These are phyloP conservation scores for Podaxis sp. DNA, from an alignment of 768 basidiomycete genomes.

Conservation along the genomic window DNA sequence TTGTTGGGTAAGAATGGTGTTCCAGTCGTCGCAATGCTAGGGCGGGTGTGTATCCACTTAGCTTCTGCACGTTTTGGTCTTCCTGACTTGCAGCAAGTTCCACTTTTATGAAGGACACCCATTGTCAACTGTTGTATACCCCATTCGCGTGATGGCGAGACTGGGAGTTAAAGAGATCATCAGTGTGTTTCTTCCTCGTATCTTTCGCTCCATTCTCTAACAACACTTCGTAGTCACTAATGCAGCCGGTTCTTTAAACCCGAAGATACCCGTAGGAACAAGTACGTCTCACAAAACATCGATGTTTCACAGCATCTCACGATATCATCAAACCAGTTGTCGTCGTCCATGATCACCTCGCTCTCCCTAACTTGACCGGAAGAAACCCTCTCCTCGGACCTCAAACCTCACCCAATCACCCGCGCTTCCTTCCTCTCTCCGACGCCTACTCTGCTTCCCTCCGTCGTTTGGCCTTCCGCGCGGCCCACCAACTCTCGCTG, in stretches of 20 bases:
- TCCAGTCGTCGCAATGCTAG: constrained; percentile 88
- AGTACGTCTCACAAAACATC: constrained; percentile 40
- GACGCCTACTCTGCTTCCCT: constrained; percentile 74
- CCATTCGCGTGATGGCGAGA: constrained; percentile 73
- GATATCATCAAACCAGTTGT: constrained; percentile 50
- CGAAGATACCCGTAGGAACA: constrained; percentile 70
- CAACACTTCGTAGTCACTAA: constrained; percentile 63
- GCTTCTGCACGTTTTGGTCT: background rate
- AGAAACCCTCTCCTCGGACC: constrained; percentile 79
- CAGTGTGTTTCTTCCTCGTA: constrained; percentile 41
- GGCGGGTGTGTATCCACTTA: constrained; percentile 48
- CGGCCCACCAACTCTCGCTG: constrained; percentile 59
- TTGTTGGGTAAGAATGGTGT: constrained; percentile 63
- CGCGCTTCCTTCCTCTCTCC: constrained; percentile 81
- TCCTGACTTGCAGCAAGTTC: constrained; percentile 42
- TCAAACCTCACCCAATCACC: constrained; percentile 47
- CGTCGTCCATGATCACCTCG: constrained; percentile 80
- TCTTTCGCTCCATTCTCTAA: background rate
- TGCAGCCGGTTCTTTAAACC: constrained; percentile 80
- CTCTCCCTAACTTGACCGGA: constrained; percentile 72
- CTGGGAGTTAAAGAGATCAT: constrained; percentile 75
- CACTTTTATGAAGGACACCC: constrained; percentile 84
- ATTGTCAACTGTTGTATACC: constrained; percentile 66
- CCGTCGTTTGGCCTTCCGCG: constrained; percentile 68
- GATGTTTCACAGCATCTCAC: constrained; percentile 11